phyloP scores from a whole-genome alignment of 2,329 filamentous ascomycete species.

The Rutstroemia sp. region DNA sequence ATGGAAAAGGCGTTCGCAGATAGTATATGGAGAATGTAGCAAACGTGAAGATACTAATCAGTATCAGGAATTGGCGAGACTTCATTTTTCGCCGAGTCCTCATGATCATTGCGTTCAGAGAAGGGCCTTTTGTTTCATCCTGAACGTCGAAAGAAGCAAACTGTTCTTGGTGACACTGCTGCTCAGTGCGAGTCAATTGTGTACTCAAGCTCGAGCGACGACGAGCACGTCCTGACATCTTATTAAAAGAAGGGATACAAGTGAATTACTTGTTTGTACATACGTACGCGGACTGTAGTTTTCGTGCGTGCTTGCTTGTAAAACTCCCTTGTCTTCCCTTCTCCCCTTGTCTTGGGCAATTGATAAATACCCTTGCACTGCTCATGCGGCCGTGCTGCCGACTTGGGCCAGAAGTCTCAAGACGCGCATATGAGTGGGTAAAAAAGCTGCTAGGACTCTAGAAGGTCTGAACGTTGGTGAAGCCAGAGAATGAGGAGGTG shows the following conservation, averaged over 20 bases:
- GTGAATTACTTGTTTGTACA: neutral
- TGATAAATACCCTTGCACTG: constrained; percentile 6
- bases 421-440: constrained; percentile 8
- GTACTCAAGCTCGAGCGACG: constrained; percentile 9
- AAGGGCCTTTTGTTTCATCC: constrained; percentile 20
- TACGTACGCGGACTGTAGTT: neutral
- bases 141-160: constrained; percentile 12
- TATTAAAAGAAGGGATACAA: neutral
- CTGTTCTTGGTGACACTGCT: neutral
- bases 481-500: neutral
- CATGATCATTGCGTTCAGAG: constrained; percentile 20
- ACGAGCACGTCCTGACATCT: constrained; percentile 8
- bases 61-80: constrained; percentile 30
- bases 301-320: neutral
- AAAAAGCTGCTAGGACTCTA: neutral
- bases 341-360: neutral
- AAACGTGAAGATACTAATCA: constrained; percentile 32
- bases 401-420: neutral
- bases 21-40: constrained; percentile 30
- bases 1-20: constrained; percentile 22
- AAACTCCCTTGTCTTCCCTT: neutral
- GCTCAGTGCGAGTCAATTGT: constrained; percentile 3
- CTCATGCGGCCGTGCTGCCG: constrained; percentile 8
- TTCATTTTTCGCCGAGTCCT: constrained; percentile 32
- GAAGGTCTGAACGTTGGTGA: no score